phyloP scores from a whole-genome alignment of 2,329 filamentous ascomycete species.

The Podosphaera xanthii region DNA sequence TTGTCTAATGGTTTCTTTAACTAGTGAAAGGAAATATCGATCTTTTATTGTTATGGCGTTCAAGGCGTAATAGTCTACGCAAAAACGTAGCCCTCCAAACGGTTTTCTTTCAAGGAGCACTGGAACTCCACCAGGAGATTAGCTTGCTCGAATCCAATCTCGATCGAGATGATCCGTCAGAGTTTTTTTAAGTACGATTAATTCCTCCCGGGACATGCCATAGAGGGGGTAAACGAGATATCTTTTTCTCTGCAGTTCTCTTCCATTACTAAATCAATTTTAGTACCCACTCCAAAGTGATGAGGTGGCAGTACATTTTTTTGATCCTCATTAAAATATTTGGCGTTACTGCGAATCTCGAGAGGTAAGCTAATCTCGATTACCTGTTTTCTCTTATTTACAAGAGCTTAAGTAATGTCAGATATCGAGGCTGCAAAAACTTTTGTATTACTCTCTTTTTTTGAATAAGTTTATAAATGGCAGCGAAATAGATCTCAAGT shows the following conservation, averaged over 20 bases:
- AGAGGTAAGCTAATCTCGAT: too few relatives aligned
- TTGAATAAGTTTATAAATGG: too few relatives aligned
- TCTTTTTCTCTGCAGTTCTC: background rate
- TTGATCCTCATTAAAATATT: background rate
- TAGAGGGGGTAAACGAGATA: background rate
- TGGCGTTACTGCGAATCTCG: too few relatives aligned
- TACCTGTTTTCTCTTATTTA: background rate
- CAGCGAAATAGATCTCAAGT: too few relatives aligned
- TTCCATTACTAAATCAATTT: background rate
- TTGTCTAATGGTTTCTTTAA: background rate
- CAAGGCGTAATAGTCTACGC: background rate
- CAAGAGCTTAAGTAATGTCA: background rate
- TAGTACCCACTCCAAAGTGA: background rate
- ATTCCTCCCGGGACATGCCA: background rate
- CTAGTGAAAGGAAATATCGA: too few relatives aligned
- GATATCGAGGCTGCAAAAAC: too few relatives aligned
- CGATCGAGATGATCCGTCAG: background rate
- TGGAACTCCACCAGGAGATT: background rate
- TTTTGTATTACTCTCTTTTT: too few relatives aligned
- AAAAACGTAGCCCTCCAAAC: background rate
- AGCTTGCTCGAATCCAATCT: background rate
- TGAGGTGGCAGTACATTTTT: background rate
- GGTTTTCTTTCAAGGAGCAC: background rate
- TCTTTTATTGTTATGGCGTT: too few relatives aligned
- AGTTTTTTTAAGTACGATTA: background rate